Conservation (phyloP, 1,284 basidiomycete genomes). For the Chalciporus sp. region DNA sequence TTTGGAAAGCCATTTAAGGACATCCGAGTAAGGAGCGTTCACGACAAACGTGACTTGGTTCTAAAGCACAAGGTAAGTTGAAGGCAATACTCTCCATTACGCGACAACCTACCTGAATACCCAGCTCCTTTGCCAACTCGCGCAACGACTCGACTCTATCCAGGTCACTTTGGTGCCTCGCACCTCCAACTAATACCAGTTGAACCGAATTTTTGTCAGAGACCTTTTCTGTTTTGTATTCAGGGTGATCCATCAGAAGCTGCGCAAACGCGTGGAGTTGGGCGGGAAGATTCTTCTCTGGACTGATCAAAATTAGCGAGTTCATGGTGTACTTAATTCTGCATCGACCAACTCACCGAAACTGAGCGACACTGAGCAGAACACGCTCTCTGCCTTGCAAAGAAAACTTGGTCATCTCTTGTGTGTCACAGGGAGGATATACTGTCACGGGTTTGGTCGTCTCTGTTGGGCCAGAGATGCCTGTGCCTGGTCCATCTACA, state of each 20-base stretch:
- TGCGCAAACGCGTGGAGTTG: slow-evolving; percentile 76
- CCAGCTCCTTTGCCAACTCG: slow-evolving; percentile 61
- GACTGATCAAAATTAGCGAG: slow-evolving; percentile 46
- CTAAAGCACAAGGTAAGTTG: slow-evolving; percentile 40
- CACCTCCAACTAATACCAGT: slow-evolving; percentile 83
- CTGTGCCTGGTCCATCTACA: slow-evolving; percentile 20
- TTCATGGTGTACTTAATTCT: neutral
- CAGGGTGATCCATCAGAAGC: slow-evolving; percentile 63
- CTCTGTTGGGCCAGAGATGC: neutral
- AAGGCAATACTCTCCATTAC: neutral
- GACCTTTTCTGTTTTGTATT: slow-evolving; percentile 40
- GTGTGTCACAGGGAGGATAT: slow-evolving; percentile 93
- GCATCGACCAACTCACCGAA: slow-evolving; percentile 58
- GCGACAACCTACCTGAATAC: slow-evolving; percentile 54
- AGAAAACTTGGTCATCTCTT: slow-evolving; percentile 65
- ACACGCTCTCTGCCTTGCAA: slow-evolving; percentile 66
- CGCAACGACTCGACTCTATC: slow-evolving; percentile 67
- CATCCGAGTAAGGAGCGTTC: slow-evolving; percentile 78
- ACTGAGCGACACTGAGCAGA: slow-evolving; percentile 89
- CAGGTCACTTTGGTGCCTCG: slow-evolving; percentile 77
- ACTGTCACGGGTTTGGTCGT: slow-evolving; percentile 49
- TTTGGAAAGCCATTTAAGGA: slow-evolving; percentile 69
- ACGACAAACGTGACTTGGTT: slow-evolving; percentile 77
- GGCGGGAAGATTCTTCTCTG: slow-evolving; percentile 91
- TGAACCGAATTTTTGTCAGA: slow-evolving; percentile 39